These are phyloP conservation scores for Penicillium sp. DNA, from an alignment of 2,329 filamentous ascomycete genomes.

Conservation along the genomic window DNA sequence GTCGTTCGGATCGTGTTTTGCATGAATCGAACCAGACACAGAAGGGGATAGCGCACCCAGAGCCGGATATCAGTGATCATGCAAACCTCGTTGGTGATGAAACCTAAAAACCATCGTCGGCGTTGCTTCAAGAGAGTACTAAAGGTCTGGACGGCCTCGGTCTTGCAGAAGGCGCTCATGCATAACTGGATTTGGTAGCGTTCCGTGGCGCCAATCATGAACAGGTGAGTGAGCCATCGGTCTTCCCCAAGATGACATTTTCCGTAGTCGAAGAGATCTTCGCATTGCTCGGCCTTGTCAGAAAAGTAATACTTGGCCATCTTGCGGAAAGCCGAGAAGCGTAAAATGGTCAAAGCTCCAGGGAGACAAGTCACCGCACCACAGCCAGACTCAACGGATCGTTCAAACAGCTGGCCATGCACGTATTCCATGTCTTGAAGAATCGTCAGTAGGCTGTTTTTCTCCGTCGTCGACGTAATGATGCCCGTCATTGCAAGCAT, in stretches of 20 bases:
- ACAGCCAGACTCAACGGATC: slow-evolving; percentile 90
- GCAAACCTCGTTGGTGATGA: slow-evolving; percentile 96
- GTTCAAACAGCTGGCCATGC: slow-evolving; percentile 92
- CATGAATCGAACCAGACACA: slow-evolving; percentile 85
- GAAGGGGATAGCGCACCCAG: slow-evolving; percentile 85
- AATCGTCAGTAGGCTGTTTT: slow-evolving; percentile 83
- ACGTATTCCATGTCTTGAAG: slow-evolving; percentile 98
- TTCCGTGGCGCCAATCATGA: slow-evolving; percentile 96
- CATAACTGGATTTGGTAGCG: slow-evolving; percentile 97
- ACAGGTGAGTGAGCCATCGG: slow-evolving; percentile 93
- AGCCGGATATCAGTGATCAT: slow-evolving; percentile 94
- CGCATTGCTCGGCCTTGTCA: slow-evolving; percentile 91
- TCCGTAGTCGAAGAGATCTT: slow-evolving; percentile 93
- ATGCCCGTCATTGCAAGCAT: slow-evolving; percentile 98
- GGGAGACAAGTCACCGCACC: slow-evolving; percentile 93
- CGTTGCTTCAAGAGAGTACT: slow-evolving; percentile 86
- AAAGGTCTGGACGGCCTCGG: slow-evolving; percentile 90
- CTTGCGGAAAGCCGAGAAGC: slow-evolving; percentile 90
- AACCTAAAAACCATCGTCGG: slow-evolving; percentile 92
- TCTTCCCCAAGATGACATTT: slow-evolving; percentile 96
- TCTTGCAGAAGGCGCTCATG: slow-evolving; percentile 96
- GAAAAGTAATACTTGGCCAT: slow-evolving; percentile 99
- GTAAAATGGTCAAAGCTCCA: slow-evolving; percentile 89
- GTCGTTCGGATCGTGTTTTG: slow-evolving; percentile 96
- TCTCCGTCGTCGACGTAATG: slow-evolving; percentile 89